Conservation (phyloP, 1,284 basidiomycete species). For the Puccinia hordei region DNA sequence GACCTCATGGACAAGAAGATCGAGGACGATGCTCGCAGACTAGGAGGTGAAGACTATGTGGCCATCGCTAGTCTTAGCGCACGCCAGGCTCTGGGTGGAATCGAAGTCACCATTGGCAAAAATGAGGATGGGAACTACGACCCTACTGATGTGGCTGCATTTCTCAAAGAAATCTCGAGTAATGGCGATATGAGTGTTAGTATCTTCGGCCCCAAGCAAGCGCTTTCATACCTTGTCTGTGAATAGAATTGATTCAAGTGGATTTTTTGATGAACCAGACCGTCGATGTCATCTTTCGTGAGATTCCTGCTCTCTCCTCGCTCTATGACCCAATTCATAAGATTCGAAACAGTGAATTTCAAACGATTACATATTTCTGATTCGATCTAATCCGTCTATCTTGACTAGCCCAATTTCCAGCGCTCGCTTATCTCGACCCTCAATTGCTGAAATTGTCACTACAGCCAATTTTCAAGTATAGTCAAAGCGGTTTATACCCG, state of each 20-base stretch:
- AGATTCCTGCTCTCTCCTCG: not conserved
- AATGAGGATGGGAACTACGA: constrained; percentile 52
- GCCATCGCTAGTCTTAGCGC: constrained; percentile 57
- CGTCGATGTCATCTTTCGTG: constrained; percentile 58
- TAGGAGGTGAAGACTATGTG: constrained; percentile 57
- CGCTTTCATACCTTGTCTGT: not conserved
- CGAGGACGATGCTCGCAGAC: constrained; percentile 56
- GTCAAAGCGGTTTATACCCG: constrained; percentile 58
- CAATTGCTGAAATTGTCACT: constrained; percentile 55
- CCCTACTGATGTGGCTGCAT: constrained; percentile 56
- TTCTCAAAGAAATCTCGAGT: constrained; percentile 59
- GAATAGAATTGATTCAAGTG: not conserved
- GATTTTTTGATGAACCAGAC: constrained; percentile 52
- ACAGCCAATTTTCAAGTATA: constrained; percentile 58
- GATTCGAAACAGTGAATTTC: too few relatives aligned
- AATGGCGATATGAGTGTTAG: constrained; percentile 58
- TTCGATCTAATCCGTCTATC: not conserved
- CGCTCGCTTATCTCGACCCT: constrained; percentile 59
- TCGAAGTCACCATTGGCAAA: constrained; percentile 56
- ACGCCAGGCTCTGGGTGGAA: constrained; percentile 57
- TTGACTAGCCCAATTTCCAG: constrained; percentile 55
- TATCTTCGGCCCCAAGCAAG: not conserved
- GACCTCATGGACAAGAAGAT: constrained; percentile 56
- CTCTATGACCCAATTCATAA: not conserved
- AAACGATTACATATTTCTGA: too few relatives aligned